Base-by-base conservation (phyloP, 108 stramenopile species). In the Pseudonitzschia multistriata region DNA sequence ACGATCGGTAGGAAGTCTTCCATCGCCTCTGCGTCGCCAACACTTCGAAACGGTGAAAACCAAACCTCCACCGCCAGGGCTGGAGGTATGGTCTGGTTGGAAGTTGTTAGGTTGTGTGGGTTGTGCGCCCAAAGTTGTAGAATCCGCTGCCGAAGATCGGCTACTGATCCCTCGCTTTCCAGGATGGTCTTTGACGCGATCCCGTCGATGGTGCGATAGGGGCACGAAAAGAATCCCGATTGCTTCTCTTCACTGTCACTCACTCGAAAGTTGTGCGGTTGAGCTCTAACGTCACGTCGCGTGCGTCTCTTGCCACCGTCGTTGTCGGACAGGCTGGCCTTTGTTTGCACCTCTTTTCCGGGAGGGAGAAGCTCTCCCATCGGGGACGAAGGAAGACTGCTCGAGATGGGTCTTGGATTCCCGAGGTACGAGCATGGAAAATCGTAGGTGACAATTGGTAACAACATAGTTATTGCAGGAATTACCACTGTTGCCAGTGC, bases 371-470 rank as follows among this genome's bases (percentile, higher is more conserved):
- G 31, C 3, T 30, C 5, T 30, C 57, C 57, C 0, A 59, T 4
- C 13, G 21, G 57, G 35, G 57, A 30, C 15, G 57, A 59, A 7
- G 57, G 15, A 59, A 35, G 34, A 14, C 14, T 0, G 14, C 57
- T 36, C 13, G 7, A 17, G 19, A 59, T 59, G 10, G 57, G 5
- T n/a, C 21, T 31, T 35, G 57, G 57, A 5, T 13, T 14, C n/a
- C 57, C 57, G 57, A 59, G 57, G 57, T 34, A 59, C 35, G 57
- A 59, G 28, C 57, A 59, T 19, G 57, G 57, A 35, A 59, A 59
- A 35, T 59, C 33, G 34, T 59, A 59, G 5, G 57, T 15, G 34
- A 59, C 33, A 19, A 59, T 59, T 1, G 57, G 57, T 7, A 14
- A 35, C 19, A 13, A 13, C n/a, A n/a, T n/a, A n/a, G n/a, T n/a